Evolutionary conservation across 306 rosid genomes (phyloP).

Genomic region (Lathyrus tuberosus): DNA sequence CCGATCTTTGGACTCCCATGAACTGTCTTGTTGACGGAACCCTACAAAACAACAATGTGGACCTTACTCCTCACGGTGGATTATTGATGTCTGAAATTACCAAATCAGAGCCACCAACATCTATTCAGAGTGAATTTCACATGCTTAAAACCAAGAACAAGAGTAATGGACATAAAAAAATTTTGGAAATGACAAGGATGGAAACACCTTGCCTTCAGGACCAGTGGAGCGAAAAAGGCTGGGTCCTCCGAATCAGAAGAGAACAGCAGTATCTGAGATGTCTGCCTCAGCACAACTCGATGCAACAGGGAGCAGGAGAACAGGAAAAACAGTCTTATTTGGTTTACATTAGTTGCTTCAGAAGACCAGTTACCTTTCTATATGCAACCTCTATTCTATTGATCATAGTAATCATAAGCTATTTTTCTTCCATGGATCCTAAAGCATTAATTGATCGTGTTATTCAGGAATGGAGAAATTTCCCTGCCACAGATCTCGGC

Average conservation of each 20-base stretch:
- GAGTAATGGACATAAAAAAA: slow-evolving; percentile 60
- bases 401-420: background rate
- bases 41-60: no score
- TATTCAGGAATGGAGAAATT: slow-evolving; percentile 82
- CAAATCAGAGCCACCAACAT: slow-evolving; percentile 53
- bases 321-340: slow-evolving; percentile 70
- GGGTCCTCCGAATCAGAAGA: slow-evolving; percentile 65
- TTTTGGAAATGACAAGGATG: slow-evolving; percentile 61
- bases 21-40: slow-evolving; percentile 97
- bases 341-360: slow-evolving; percentile 94
- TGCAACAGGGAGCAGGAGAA: slow-evolving; percentile 22
- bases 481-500: slow-evolving; percentile 88
- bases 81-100: slow-evolving; percentile 49
- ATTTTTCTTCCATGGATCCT: slow-evolving; percentile 25
- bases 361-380: slow-evolving; percentile 62
- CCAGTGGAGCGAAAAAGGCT: slow-evolving; percentile 66
- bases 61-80: slow-evolving; percentile 55
- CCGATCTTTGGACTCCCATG: slow-evolving; percentile 93
- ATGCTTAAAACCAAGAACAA: slow-evolving; percentile 63
- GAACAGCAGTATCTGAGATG: slow-evolving; percentile 55
- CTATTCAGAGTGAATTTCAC: slow-evolving; percentile 43
- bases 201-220: slow-evolving; percentile 52
- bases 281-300: slow-evolving; percentile 60
- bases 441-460: slow-evolving; percentile 33
- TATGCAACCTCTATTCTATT: slow-evolving; percentile 1